Percentiles rank a stretch among this genome's conserved stretches.
These are phyloP conservation scores for Wickerhamiella allomyrinae DNA, from an alignment of 805 yeast genomes.

Conservation along the genomic window DNA sequence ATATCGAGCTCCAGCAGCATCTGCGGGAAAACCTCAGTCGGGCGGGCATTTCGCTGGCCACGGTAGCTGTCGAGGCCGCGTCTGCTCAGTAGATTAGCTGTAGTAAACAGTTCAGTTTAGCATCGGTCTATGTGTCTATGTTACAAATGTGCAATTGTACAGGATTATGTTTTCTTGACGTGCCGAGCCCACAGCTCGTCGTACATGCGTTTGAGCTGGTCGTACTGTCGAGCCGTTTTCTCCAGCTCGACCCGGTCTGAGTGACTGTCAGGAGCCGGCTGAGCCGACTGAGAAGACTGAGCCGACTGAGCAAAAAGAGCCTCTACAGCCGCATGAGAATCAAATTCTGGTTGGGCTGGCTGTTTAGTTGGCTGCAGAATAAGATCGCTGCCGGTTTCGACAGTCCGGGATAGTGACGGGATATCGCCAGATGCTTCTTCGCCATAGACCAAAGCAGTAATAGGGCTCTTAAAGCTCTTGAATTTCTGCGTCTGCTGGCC, in stretches of 20 bases:
- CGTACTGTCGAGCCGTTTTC: conserved; percentile 7
- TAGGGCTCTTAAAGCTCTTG: conserved; percentile 17
- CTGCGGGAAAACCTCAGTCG: not conserved
- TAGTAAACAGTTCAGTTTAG: not conserved
- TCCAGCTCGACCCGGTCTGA: conserved; percentile 5
- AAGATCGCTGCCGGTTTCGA: conserved; percentile 6
- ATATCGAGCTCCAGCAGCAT: not conserved
- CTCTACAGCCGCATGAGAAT: conserved; percentile 7
- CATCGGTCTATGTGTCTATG: no score
- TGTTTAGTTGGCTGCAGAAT: no score
- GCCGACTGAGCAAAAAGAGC: no score
- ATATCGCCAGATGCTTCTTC: conserved; percentile 12
- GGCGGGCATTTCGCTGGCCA: not conserved
- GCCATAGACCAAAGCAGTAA: conserved; percentile 11
- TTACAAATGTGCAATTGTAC: not conserved
- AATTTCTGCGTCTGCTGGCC: conserved; percentile 22
- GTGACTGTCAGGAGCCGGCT: not conserved
- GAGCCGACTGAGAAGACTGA: no score
- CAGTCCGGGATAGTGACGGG: conserved; percentile 19
- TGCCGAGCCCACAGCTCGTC: conserved; percentile 19
- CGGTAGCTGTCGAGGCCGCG: not conserved
- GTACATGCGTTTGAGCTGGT: conserved; percentile 17
- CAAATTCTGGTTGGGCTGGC: conserved; percentile 2
- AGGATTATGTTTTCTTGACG: not conserved
- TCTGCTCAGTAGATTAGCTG: not conserved